These are phyloP conservation scores for Fraxinus ornus DNA, from an alignment of 305 asterid genomes.

Conservation along the genomic window DNA sequence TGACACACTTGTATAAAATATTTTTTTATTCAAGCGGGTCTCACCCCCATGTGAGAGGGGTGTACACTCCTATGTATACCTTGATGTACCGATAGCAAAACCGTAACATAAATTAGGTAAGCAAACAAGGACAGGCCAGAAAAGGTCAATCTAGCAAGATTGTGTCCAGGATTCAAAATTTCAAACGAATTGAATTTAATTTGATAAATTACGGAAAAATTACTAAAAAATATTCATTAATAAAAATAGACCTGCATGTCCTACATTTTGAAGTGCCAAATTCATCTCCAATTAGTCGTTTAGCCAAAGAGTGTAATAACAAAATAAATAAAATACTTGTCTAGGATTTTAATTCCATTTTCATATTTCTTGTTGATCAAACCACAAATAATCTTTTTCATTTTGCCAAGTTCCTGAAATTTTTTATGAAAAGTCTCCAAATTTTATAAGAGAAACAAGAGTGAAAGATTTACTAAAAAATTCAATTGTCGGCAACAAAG, in stretches of 20 bases:
- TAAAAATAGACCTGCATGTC: background rate
- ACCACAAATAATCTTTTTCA: background rate
- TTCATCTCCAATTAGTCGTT: background rate
- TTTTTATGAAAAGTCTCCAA: background rate
- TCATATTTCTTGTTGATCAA: background rate
- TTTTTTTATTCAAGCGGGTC: no score
- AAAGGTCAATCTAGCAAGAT: no score
- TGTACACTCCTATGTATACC: no score
- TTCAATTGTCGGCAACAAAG: background rate
- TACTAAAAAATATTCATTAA: background rate
- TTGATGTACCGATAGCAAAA: no score
- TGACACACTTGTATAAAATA: no score
- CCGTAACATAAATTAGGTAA: no score
- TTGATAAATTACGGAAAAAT: background rate
- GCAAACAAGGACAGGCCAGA: no score
- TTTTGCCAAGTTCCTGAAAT: background rate
- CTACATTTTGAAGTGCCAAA: background rate
- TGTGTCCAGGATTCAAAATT: no score
- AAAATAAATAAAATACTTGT: no score
- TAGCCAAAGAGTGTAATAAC: background rate
- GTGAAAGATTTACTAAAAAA: no score
- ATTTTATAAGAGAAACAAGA: background rate
- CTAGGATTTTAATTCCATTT: background rate
- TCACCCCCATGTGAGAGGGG: no score
- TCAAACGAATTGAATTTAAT: no score